Base-by-base conservation (phyloP, 2,329 filamentous ascomycete genomes). In the Xylariales sp. region DNA sequence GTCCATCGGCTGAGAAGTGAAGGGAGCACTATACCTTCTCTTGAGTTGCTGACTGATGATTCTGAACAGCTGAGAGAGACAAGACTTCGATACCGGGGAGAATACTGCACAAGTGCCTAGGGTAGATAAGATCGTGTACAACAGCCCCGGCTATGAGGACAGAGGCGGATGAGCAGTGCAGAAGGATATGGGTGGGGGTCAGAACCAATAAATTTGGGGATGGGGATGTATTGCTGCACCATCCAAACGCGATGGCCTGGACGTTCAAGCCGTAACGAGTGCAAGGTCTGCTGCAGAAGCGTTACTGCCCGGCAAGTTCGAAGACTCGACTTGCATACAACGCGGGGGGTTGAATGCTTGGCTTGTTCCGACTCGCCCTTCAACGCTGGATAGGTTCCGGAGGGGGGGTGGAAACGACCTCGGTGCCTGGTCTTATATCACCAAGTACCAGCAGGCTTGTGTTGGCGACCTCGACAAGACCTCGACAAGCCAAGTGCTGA, bases 51-150 rank as follows among this genome's bases (percentile, higher is more conserved):
- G n/a, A n/a, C n/a, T n/a, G n/a, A n/a, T n/a, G n/a, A n/a, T n/a
- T n/a, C n/a, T 9, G 29, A 31, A 15, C 29, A 31, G 16, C 10
- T 34, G 18, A 18, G 16, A 8, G 16, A 32, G 14, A 15, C 8
- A 12, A 15, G 16, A 16, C 12, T 16, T 11, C 15, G 8, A 8
- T 11, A 32, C 3, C 8, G n/a, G 15, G n/a, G 11, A 10, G 32
- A 20, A 16, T 10, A 34, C 6, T n/a, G 32, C 11, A 34, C 5
- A 10, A 32, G 24, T 12, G 8, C 18, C 32, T 34, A 19, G 32
- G 16, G 18, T 18, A 34, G n/a, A 16, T 34, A 20, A 34, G 32
- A 34, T 34, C 9, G 21, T 34, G 32, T 34, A 34, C 8, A 34
- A 34, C 14, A 18, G 32, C 32, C 32, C 18, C 11, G 16, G 32